These are phyloP conservation scores for Neoscytalidium dimidiatum DNA, from an alignment of 2,329 filamentous ascomycete genomes.

Conservation along the genomic window DNA sequence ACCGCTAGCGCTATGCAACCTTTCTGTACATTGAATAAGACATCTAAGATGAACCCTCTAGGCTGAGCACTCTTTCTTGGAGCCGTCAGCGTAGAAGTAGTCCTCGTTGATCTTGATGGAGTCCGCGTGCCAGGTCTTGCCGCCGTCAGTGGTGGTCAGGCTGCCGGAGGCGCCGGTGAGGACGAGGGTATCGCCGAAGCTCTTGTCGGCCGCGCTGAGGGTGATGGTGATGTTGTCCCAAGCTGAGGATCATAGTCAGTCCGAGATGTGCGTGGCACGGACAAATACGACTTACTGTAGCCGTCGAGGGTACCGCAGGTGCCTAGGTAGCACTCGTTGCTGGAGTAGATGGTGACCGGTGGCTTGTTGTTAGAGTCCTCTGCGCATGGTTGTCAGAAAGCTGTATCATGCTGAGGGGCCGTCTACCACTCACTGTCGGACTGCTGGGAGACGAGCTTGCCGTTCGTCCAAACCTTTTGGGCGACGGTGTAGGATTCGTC, in stretches of 20 bases:
- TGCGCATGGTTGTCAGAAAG: background rate
- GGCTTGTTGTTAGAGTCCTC: background rate
- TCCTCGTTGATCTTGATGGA: slow-evolving; percentile 17
- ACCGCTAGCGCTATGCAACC: too few relatives aligned
- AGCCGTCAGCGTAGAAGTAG: background rate
- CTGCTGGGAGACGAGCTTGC: slow-evolving; percentile 11
- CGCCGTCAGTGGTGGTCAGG: slow-evolving; percentile 14
- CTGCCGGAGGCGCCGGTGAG: background rate
- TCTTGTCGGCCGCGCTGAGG: slow-evolving; percentile 10
- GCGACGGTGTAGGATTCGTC: background rate
- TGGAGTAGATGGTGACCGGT: slow-evolving; percentile 25
- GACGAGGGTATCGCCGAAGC: slow-evolving; percentile 10
- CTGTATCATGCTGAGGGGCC: too few relatives aligned
- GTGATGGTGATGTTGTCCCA: slow-evolving; percentile 19
- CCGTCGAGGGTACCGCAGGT: slow-evolving; percentile 16
- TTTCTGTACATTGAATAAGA: too few relatives aligned
- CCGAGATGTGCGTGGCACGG: too few relatives aligned
- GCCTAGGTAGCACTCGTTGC: slow-evolving; percentile 19
- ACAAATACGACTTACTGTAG: background rate
- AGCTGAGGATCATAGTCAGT: background rate
- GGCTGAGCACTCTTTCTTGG: too few relatives aligned
- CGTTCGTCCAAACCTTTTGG: slow-evolving; percentile 11
- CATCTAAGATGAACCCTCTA: too few relatives aligned
- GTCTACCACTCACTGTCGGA: background rate
- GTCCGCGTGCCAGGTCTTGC: slow-evolving; percentile 23